phyloP scores from a whole-genome alignment of 2,329 filamentous ascomycete genomes.

The Coniochaeta sp. region DNA sequence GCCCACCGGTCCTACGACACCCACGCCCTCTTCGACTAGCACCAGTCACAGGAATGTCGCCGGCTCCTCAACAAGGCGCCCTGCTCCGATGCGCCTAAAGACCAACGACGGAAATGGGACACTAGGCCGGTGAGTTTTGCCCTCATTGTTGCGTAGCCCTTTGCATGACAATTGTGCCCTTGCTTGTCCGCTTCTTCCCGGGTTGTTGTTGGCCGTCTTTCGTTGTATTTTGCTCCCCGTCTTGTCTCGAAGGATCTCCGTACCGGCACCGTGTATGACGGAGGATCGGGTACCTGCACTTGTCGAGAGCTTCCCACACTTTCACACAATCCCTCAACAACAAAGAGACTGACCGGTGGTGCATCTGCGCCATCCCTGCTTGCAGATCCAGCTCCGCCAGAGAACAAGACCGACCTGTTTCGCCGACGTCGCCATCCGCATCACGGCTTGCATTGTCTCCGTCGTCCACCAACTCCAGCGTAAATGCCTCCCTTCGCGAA shows the following conservation, averaged over 20 bases:
- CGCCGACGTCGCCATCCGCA: constrained; percentile 39
- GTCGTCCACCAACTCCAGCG: constrained; percentile 29
- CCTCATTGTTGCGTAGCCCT: neutral
- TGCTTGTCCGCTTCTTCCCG: neutral
- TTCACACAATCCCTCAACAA: neutral
- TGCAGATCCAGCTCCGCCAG: constrained; percentile 11
- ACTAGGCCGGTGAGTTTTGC: neutral
- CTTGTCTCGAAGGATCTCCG: neutral
- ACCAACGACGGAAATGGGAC: constrained; percentile 7
- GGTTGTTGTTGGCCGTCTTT: neutral
- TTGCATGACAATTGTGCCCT: neutral
- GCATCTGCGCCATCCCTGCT: constrained; percentile 3
- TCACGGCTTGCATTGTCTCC: constrained; percentile 36
- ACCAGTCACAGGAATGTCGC: neutral
- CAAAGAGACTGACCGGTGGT: neutral
- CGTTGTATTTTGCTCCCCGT: neutral
- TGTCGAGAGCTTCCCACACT: neutral
- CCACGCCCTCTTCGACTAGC: constrained; percentile 1
- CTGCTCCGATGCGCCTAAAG: constrained; percentile 21
- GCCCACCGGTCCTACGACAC: constrained; percentile 17
- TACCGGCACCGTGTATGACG: neutral
- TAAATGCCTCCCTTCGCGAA: constrained; percentile 43
- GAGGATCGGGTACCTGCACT: neutral
- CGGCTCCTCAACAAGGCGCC: constrained; percentile 10
- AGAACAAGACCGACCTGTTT: constrained; percentile 37